A percentile compares a stretch with the other conserved stretches of the same genome.
phyloP scores from a whole-genome alignment of 768 basidiomycete genomes.

The Lentinula aciculospora region DNA sequence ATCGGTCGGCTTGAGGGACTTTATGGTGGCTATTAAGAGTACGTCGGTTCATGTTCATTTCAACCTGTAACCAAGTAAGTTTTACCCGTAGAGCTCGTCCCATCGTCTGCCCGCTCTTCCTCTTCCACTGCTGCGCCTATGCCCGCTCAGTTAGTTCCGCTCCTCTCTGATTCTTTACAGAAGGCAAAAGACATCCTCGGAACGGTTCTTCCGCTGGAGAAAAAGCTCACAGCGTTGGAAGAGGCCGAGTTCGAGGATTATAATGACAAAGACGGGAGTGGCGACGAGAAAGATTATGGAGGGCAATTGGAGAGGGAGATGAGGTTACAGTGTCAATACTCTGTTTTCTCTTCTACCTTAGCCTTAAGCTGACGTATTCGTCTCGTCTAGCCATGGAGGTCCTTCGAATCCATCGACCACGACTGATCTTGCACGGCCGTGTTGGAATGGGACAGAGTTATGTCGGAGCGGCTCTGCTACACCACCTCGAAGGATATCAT shows the following conservation, averaged over 20 bases:
- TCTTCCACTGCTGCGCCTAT: slow-evolving; percentile 82
- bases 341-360: neutral
- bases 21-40: slow-evolving; percentile 98
- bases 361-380: slow-evolving; percentile 4
- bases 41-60: slow-evolving; percentile 23
- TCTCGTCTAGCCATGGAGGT: slow-evolving; percentile 76
- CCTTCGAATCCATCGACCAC: slow-evolving; percentile 83
- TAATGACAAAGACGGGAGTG: slow-evolving; percentile 43
- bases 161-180: slow-evolving; percentile 66
- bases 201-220: slow-evolving; percentile 72
- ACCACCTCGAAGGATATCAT: slow-evolving; percentile 94
- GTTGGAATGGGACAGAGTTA: slow-evolving; percentile 89
- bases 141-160: slow-evolving; percentile 76
- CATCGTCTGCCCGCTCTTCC: slow-evolving; percentile 89
- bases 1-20: slow-evolving; percentile 79
- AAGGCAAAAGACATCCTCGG: slow-evolving; percentile 67
- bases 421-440: slow-evolving; percentile 76
- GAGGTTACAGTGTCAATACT: slow-evolving; percentile 67
- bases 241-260: slow-evolving; percentile 92
- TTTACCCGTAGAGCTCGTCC: slow-evolving; percentile 85
- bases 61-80: no score
- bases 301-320: slow-evolving; percentile 86
- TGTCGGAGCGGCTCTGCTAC: slow-evolving; percentile 84
- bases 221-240: slow-evolving; percentile 80
- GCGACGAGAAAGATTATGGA: neutral